Evolutionary conservation across 2,329 filamentous ascomycete genomes (phyloP).

Genomic region (Orbilia quercus): DNA sequence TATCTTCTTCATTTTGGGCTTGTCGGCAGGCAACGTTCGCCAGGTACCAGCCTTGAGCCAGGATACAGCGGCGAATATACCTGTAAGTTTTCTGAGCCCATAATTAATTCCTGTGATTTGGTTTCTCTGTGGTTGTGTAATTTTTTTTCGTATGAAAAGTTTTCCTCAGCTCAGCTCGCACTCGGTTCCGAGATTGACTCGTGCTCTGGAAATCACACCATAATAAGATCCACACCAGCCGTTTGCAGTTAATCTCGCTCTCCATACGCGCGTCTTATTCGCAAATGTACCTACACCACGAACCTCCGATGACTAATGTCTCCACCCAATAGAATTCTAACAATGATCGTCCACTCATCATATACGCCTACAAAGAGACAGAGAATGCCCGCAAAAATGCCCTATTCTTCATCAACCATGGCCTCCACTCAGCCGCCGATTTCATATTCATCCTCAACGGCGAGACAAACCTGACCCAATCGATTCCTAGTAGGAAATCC

Average conservation of each 20-base stretch:
- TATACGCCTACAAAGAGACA: conserved; percentile 63
- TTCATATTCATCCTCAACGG: conserved; percentile 65
- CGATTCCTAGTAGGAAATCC: conserved; percentile 60
- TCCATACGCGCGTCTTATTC: background rate
- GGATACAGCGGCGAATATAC: background rate
- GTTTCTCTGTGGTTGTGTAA: too few relatives aligned
- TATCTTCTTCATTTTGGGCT: background rate
- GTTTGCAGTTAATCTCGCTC: background rate
- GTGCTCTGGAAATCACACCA: too few relatives aligned
- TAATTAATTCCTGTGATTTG: too few relatives aligned
- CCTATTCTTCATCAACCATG: conserved; percentile 63
- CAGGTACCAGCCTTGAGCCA: background rate
- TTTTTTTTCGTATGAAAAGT: too few relatives aligned
- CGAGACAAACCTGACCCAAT: conserved; percentile 58
- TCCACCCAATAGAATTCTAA: background rate
- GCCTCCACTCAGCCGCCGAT: conserved; percentile 63
- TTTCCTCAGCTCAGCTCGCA: too few relatives aligned
- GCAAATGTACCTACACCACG: background rate
- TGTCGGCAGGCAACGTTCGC: background rate
- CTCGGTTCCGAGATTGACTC: too few relatives aligned
- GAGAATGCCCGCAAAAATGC: conserved; percentile 61
- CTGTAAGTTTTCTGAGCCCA: background rate
- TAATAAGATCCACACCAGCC: too few relatives aligned
- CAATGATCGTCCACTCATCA: conserved; percentile 59
- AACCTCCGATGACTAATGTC: background rate